phyloP scores from a whole-genome alignment of 1,139 yeast species.

The Sugiyamaella japonica region DNA sequence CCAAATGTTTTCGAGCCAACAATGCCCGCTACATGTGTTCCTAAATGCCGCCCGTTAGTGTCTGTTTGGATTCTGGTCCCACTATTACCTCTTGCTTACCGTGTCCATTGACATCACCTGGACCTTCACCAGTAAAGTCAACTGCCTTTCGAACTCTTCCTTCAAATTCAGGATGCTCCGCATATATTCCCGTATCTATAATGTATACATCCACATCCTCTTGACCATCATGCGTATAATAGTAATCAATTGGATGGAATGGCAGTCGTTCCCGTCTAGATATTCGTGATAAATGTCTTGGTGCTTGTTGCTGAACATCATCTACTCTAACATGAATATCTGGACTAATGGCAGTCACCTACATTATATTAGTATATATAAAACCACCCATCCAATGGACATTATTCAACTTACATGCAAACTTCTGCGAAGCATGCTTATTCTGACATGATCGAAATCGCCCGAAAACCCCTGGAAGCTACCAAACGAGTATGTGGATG shows the following conservation, averaged over 20 bases:
- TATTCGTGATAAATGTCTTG: conserved; percentile 67
- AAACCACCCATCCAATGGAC: neutral
- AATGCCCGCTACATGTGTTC: conserved; percentile 89
- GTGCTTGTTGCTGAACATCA: conserved; percentile 53
- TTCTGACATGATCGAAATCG: conserved; percentile 29
- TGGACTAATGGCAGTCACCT: conserved; percentile 35
- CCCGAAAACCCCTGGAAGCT: conserved; percentile 36
- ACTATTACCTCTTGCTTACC: conserved; percentile 31
- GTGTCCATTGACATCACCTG: conserved; percentile 70
- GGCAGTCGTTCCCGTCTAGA: conserved; percentile 52
- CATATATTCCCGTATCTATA: conserved; percentile 73
- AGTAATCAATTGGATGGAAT: conserved; percentile 34
- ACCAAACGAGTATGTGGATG: conserved; percentile 35
- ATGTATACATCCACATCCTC: conserved; percentile 67
- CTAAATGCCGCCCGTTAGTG: conserved; percentile 35
- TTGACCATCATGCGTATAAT: conserved; percentile 44
- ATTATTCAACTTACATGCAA: conserved; percentile 22
- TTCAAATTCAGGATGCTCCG: conserved; percentile 63
- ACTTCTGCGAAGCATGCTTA: conserved; percentile 27
- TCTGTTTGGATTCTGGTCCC: neutral
- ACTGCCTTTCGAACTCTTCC: conserved; percentile 59
- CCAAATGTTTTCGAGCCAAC: conserved; percentile 78
- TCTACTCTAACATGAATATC: conserved; percentile 33
- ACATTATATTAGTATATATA: neutral
- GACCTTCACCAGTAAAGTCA: conserved; percentile 64